Evolutionary conservation across 495 filamentous ascomycete genomes (phyloP), one percentile per base, ranked within the genome.

Genomic region (Hamigera avellanea): DNA sequence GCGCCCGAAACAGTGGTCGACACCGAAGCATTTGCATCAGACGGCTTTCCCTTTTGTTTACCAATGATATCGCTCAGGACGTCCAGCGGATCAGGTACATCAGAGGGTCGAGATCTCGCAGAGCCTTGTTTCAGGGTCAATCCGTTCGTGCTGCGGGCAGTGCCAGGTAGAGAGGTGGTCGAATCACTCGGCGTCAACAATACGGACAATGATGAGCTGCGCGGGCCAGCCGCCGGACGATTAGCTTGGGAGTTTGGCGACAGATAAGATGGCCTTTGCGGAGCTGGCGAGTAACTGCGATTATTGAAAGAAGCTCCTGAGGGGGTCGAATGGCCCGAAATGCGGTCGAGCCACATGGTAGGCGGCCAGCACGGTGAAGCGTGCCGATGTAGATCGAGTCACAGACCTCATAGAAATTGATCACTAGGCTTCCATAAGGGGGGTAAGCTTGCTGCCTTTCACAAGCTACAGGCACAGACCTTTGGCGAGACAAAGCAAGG

Each of bases 291-390:
- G 46, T 73, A 76, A 19, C 78, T 65, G 47, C 83, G 75, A 53
- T 70, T 77, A 35, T 64, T 68, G 10, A 71, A 59, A 30, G 75
- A 72, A 35, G 76, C 78, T 26, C 70, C 67, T 32, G 75, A 68
- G 35, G 76, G 70, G 41, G 70, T 73, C 33, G 80, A 75, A 55
- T 83, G 78, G 49, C 75, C 78, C 36, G 81, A 78, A 42, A 89
- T 78, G 49, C 85, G 79, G 69, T 93, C 85, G 45, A 88, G 78
- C 83, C 84, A 91, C 86, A 93, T 93, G 17, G 16, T 62, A 43
- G 32, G 25, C 25, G 37, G 37, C 39, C 35, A 23, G 37, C 36
- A 35, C 40, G 34, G 40, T 32, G 36, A 33, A 29, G 39, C 28
- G 40, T 39, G 35, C 37, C 36, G 39, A 27, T 43, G 42, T n/a